These are phyloP conservation scores for Aspergillus steynii DNA, from an alignment of 495 filamentous ascomycete species.

Conservation along the genomic window DNA sequence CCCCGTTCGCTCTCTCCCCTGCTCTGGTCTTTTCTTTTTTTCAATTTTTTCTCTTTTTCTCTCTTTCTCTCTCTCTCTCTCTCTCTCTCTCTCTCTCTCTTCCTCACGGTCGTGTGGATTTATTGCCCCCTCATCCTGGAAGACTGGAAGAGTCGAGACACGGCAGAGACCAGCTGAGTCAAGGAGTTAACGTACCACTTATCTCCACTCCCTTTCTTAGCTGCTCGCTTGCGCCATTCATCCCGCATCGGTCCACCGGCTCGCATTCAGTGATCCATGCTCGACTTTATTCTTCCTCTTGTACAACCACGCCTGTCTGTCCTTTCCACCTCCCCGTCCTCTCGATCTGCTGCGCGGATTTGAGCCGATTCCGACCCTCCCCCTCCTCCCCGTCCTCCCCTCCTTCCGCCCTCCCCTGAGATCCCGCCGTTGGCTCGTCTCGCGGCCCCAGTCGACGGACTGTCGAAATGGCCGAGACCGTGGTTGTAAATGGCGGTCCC, in stretches of 20 bases:
- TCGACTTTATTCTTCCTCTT: constrained; percentile 25
- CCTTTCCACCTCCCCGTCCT: constrained; percentile 17
- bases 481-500: constrained; percentile 50
- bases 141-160: constrained; percentile 15
- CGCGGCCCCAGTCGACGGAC: constrained; percentile 26
- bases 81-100: constrained; percentile 25
- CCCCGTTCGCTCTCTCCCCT: background rate
- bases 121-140: background rate
- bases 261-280: constrained; percentile 36
- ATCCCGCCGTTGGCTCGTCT: background rate
- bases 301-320: constrained; percentile 34
- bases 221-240: constrained; percentile 68
- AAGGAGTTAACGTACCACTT: constrained; percentile 19
- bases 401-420: background rate
- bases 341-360: constrained; percentile 44
- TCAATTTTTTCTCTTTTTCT: constrained; percentile 3
- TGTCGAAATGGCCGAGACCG: constrained; percentile 40
- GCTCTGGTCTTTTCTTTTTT: background rate
- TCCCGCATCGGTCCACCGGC: constrained; percentile 73
- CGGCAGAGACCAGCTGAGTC: constrained; percentile 12
- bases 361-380: constrained; percentile 22
- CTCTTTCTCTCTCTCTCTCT: constrained; percentile 1
- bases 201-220: constrained; percentile 29
- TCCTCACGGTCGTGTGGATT: constrained; percentile 13
- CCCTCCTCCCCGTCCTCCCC: constrained; percentile 29